Conservation (phyloP, 2,329 filamentous ascomycete genomes). For the Dothistroma septosporum region DNA sequence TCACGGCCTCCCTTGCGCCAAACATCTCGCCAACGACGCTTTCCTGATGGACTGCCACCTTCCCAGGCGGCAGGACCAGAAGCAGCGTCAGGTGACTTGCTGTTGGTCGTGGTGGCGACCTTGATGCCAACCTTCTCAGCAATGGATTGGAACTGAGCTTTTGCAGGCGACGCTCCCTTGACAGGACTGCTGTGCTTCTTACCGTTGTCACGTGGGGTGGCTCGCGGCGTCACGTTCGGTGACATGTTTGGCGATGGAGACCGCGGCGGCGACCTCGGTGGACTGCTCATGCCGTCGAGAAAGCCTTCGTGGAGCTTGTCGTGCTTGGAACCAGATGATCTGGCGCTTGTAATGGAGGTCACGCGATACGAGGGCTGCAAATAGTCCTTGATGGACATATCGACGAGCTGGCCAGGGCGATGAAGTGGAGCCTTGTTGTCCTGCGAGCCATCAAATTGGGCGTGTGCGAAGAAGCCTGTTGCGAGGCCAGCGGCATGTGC, state of each 20-base stretch:
- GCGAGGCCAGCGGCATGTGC: constrained; percentile 32
- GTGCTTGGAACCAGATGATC: constrained; percentile 1
- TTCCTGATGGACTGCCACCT: constrained; percentile 23
- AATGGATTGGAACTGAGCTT: constrained; percentile 46
- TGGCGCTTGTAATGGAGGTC: constrained; percentile 8
- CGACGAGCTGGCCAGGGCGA: constrained; percentile 14
- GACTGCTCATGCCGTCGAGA: constrained; percentile 26
- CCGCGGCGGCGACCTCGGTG: constrained; percentile 18
- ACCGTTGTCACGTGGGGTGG: constrained; percentile 16
- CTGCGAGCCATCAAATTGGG: constrained; percentile 33
- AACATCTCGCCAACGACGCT: constrained; percentile 33
- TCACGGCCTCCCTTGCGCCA: constrained; percentile 28
- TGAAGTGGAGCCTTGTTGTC: constrained; percentile 10
- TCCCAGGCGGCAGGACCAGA: constrained; percentile 4
- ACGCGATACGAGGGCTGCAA: constrained; percentile 14
- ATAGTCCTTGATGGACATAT: constrained; percentile 8
- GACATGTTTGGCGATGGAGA: constrained; percentile 14
- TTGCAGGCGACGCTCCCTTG: constrained; percentile 40
- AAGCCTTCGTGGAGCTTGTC: constrained; percentile 25
- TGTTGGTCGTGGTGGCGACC: constrained; percentile 21
- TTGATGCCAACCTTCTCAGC: constrained; percentile 44
- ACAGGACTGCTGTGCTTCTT: constrained; percentile 20
- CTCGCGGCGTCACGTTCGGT: constrained; percentile 20
- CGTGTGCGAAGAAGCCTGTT: constrained; percentile 31
- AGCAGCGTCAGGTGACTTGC: constrained; percentile 15